Percentiles rank a stretch among this genome's conserved stretches.
These are phyloP conservation scores for Suillus cothurnatus DNA, from an alignment of 768 basidiomycete genomes.

Conservation along the genomic window DNA sequence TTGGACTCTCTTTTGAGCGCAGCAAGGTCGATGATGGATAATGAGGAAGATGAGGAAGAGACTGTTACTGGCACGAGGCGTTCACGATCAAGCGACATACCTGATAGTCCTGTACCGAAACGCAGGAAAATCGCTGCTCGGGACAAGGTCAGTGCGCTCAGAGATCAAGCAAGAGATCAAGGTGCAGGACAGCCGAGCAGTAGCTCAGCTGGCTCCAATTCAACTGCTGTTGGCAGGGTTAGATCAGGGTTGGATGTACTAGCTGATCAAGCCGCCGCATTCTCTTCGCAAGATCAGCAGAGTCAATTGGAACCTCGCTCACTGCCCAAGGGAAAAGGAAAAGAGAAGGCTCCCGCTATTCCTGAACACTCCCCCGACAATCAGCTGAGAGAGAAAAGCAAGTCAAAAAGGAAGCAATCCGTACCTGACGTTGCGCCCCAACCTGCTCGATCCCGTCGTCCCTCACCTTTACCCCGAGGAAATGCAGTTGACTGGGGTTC, in stretches of 20 bases:
- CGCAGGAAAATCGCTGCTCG: conserved; percentile 32
- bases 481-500: background rate
- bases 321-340: conserved; percentile 24
- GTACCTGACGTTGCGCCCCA: background rate
- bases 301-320: background rate
- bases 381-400: background rate
- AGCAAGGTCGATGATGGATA: conserved; percentile 57
- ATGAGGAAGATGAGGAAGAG: conserved; percentile 27
- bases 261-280: conserved; percentile 70
- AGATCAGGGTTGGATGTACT: conserved; percentile 69
- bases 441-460: background rate
- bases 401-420: background rate
- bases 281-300: conserved; percentile 40
- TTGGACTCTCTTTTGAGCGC: conserved; percentile 64
- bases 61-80: conserved; percentile 30
- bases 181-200: conserved; percentile 2
- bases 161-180: conserved; percentile 2
- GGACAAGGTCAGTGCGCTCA: conserved; percentile 15
- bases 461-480: background rate
- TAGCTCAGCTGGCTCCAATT: background rate
- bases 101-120: conserved; percentile 43
- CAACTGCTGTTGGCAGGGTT: conserved; percentile 27
- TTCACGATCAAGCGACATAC: conserved; percentile 22
- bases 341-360: conserved; percentile 13
- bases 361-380: background rate